Percentiles rank a stretch among this genome's conserved stretches.
phyloP scores from a whole-genome alignment of 495 filamentous ascomycete species.

The Corynascus novoguineensis region DNA sequence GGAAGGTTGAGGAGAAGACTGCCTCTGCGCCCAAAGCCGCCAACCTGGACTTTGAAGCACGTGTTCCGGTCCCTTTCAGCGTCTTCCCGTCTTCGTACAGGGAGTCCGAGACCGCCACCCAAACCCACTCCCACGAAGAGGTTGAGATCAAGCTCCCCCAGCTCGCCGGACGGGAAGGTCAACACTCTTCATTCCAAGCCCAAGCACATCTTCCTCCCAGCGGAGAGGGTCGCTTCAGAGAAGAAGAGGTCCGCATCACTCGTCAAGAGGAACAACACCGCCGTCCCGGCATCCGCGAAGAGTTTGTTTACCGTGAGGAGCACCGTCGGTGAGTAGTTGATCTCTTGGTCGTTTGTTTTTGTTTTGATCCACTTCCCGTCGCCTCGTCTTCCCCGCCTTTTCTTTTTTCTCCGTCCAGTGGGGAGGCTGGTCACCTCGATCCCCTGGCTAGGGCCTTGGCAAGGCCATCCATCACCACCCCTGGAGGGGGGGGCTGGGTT shows the following conservation, averaged over 20 bases:
- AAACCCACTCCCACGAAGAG: constrained; percentile 68
- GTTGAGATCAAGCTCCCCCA: constrained; percentile 77
- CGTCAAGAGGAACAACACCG: constrained; percentile 61
- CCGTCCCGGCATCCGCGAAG: constrained; percentile 50
- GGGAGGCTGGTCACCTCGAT: background rate
- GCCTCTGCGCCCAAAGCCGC: constrained; percentile 66
- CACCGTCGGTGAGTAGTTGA: constrained; percentile 35
- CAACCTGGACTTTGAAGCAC: constrained; percentile 99
- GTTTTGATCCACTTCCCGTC: constrained; percentile 11
- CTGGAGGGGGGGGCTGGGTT: constrained; percentile 20
- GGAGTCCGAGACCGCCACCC: constrained; percentile 76
- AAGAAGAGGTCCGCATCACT: constrained; percentile 76
- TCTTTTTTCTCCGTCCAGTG: constrained; percentile 1
- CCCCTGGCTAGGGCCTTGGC: constrained; percentile 12
- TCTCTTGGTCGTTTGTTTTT: constrained; percentile 13
- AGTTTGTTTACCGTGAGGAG: constrained; percentile 52
- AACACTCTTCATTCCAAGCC: constrained; percentile 60
- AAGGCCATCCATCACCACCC: no score
- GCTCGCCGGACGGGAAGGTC: constrained; percentile 92
- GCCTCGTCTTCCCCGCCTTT: constrained; percentile 4
- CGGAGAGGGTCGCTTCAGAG: constrained; percentile 60
- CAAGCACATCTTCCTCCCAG: constrained; percentile 57
- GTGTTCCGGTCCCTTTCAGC: constrained; percentile 98
- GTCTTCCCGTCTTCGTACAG: constrained; percentile 98
- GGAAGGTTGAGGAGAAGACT: constrained; percentile 86